Base-by-base conservation (phyloP, 2,329 filamentous ascomycete genomes). In the Pseudogymnoascus sp. region DNA sequence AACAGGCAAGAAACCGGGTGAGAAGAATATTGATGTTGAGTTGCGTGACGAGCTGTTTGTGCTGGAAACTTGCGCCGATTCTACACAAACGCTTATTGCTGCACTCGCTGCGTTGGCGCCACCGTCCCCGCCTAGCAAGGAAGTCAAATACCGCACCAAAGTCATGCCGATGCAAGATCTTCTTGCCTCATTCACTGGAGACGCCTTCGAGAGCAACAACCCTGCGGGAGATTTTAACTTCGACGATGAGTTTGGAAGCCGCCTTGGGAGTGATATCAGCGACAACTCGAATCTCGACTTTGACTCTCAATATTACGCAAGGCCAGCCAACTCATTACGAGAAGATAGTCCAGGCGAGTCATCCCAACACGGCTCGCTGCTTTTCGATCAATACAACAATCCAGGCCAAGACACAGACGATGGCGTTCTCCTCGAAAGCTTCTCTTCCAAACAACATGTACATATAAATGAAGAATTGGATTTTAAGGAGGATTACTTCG, bases 21-120 rank as follows among this genome's bases (percentile, higher is more conserved):
- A 86, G 31, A 89, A 87, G 67, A 83, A 85, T 42, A 75, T 97
- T 12, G 88, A 95, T 68, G 81, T 97, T 1, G 90, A 96, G 67
- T 78, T 97, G 56, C 86, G 86, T 65, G 93, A 96, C 70, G 89
- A 96, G 67, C 81, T 99, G 1, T 81, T 99, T 62, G 88, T 99
- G 36, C 78, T 99, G 5, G 95, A 99, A 75, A 96, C 93, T 0
- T 99, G 96, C 71, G 95, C 95, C 31, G 95, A 99, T 75, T 99
- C 95, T 1, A 97, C 92, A 0, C 92, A 97, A 73, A 99, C 95
- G 0, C 81, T 99, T 12, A 88, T 96, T 61, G 82, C 84, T 1
- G 82, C 96, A 44, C 77, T 93, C 14, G 91, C 89, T 70, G 92
- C 89, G 0, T 80, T 99, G 4, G 86, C 88, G 38, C 95, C 93